Evolutionary conservation across 1,139 yeast genomes (phyloP).

Genomic region (Taphrina communis): DNA sequence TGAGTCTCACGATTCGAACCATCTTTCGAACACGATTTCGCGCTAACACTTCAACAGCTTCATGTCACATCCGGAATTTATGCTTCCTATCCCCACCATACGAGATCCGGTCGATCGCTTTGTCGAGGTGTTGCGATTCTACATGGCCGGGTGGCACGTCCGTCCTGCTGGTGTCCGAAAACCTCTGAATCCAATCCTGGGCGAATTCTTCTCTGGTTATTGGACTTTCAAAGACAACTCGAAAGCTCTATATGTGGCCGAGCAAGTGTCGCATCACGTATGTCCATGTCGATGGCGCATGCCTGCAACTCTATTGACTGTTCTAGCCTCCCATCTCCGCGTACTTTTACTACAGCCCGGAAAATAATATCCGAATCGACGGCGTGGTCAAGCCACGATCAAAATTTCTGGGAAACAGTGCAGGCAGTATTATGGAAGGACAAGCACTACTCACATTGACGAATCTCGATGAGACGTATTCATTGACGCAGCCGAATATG

Average conservation of each 20-base stretch:
- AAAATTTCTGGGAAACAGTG: slow-evolving; percentile 83
- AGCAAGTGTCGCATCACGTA: slow-evolving; percentile 88
- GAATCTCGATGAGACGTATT: slow-evolving; percentile 67
- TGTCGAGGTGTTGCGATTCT: slow-evolving; percentile 71
- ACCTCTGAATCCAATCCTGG: slow-evolving; percentile 91
- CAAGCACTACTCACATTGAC: slow-evolving; percentile 72
- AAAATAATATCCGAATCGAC: slow-evolving; percentile 78
- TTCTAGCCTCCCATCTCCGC: slow-evolving; percentile 73
- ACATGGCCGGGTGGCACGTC: slow-evolving; percentile 94
- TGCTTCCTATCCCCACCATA: slow-evolving; percentile 67
- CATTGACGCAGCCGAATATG: slow-evolving; percentile 89
- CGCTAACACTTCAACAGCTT: slow-evolving; percentile 36
- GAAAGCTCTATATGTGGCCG: slow-evolving; percentile 68
- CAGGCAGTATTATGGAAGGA: slow-evolving; percentile 98
- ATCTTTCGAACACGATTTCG: neutral
- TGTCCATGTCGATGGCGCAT: slow-evolving; percentile 56
- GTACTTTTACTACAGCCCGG: slow-evolving; percentile 86
- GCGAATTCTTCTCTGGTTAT: slow-evolving; percentile 86
- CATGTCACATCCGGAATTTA: slow-evolving; percentile 72
- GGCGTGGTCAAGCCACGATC: slow-evolving; percentile 89
- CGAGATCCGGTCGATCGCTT: slow-evolving; percentile 71
- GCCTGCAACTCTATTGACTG: neutral
- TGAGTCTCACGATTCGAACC: slow-evolving; percentile 55
- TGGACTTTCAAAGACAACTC: slow-evolving; percentile 81
- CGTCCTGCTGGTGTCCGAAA: slow-evolving; percentile 98